Percentiles rank a stretch among this genome's conserved stretches.
These are phyloP conservation scores for Gastrolobium villosum DNA, from an alignment of 306 rosid species.

Conservation along the genomic window DNA sequence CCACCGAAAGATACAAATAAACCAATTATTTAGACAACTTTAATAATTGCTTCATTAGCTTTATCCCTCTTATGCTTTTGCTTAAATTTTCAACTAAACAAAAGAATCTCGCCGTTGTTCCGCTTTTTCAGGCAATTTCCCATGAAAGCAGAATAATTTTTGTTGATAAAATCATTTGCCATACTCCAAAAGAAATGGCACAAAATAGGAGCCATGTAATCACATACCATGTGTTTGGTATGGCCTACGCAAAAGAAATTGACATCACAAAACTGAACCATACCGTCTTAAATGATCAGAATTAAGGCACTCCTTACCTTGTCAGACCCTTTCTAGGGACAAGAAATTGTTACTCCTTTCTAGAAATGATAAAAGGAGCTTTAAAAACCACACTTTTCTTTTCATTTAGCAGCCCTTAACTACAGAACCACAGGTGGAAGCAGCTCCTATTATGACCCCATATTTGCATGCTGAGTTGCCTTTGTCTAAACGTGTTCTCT, in stretches of 20 bases:
- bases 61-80: neutral
- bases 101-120: neutral
- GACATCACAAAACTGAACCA: conserved; percentile 48
- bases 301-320: conserved; percentile 48
- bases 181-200: neutral
- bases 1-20: conserved; percentile 39
- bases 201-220: neutral
- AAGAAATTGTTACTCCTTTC: conserved; percentile 42
- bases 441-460: conserved; percentile 39
- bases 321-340: conserved; percentile 49
- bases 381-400: conserved; percentile 30
- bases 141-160: too few relatives aligned
- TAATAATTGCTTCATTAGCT: conserved; percentile 39
- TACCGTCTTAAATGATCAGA: conserved; percentile 40
- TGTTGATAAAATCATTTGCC: neutral
- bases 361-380: conserved; percentile 31
- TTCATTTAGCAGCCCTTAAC: conserved; percentile 14
- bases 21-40: conserved; percentile 9
- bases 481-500: conserved; percentile 13
- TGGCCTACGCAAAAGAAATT: conserved; percentile 37
- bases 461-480: conserved; percentile 15
- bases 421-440: conserved; percentile 43
- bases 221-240: neutral
- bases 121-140: neutral
- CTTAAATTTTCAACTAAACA: neutral